Conservation (phyloP, 352 stramenopile species). For the Phytophthora capsici region DNA sequence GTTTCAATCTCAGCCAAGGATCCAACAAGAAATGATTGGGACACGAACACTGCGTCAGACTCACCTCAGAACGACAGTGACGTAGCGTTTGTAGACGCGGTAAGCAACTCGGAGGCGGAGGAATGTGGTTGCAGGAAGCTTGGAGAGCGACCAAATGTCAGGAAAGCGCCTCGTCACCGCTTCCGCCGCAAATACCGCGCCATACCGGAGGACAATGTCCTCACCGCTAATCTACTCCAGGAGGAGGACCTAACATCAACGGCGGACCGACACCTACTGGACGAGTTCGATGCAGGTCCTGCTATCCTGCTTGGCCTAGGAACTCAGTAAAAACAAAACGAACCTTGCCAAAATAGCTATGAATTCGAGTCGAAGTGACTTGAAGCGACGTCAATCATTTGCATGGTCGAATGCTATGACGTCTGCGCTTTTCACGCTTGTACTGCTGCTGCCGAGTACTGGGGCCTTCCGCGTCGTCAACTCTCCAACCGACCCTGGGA, state of each 20-base stretch:
- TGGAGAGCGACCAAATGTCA: constrained; percentile 29
- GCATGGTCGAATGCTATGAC: too few relatives aligned
- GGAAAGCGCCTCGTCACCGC: constrained; percentile 36
- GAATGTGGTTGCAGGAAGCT: constrained; percentile 43
- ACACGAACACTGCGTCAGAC: constrained; percentile 12
- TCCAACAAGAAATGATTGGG: constrained; percentile 16
- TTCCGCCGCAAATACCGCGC: constrained; percentile 43
- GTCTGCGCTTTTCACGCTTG: constrained; percentile 1
- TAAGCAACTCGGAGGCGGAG: constrained; percentile 32
- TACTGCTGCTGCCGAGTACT: constrained; percentile 20
- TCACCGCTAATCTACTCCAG: constrained; percentile 41
- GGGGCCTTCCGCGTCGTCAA: constrained; percentile 48
- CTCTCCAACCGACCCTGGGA: constrained; percentile 36
- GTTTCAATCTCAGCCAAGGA: constrained; percentile 10
- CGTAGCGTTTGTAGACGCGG: constrained; percentile 24
- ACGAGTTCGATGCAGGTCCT: constrained; percentile 39
- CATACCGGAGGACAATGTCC: constrained; percentile 43
- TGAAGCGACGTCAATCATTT: constrained; percentile 17
- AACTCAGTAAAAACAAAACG: too few relatives aligned
- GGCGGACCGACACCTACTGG: constrained; percentile 34
- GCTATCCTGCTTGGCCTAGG: constrained; percentile 15
- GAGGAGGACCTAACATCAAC: constrained; percentile 38
- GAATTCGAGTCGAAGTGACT: too few relatives aligned
- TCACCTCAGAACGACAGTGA: constrained; percentile 27
- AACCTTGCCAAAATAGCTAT: too few relatives aligned